These are phyloP conservation scores for Discostella pseudostelligera DNA, from an alignment of 108 stramenopile species.

Conservation along the genomic window DNA sequence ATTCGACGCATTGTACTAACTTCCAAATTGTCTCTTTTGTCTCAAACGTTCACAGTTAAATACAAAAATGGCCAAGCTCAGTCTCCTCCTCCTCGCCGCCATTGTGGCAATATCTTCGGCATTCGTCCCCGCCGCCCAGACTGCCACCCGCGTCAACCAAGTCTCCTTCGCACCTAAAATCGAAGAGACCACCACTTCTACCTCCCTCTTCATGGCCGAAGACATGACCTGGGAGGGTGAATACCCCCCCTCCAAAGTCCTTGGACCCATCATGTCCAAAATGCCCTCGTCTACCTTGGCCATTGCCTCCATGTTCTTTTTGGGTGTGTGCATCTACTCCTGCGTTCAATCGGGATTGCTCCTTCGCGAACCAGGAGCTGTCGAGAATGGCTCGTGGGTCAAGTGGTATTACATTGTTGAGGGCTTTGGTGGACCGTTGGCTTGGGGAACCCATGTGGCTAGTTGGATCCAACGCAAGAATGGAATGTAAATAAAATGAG, in stretches of 20 bases:
- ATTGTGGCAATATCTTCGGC: conserved; percentile 72
- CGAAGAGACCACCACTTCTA: conserved; percentile 23
- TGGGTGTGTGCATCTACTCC: conserved; percentile 69
- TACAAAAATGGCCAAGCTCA: conserved; percentile 49
- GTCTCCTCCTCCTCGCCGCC: conserved; percentile 71
- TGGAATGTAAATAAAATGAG: conserved; percentile 74
- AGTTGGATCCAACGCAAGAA: conserved; percentile 94
- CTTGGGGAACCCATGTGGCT: conserved; percentile 92
- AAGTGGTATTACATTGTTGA: conserved; percentile 90
- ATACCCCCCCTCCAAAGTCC: conserved; percentile 91
- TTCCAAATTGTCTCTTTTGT: conserved; percentile 2
- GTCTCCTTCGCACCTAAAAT: conserved; percentile 39
- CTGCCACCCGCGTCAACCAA: conserved; percentile 32
- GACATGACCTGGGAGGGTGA: conserved; percentile 92
- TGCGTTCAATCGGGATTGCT: conserved; percentile 63
- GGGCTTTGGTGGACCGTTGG: conserved; percentile 82
- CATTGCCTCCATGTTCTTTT: conserved; percentile 64
- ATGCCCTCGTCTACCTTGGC: conserved; percentile 89
- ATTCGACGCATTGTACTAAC: not conserved
- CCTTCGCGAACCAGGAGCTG: conserved; percentile 82
- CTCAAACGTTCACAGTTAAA: not conserved
- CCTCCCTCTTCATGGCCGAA: conserved; percentile 67
- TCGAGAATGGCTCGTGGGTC: conserved; percentile 85
- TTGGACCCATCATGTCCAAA: conserved; percentile 94
- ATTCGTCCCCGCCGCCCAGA: conserved; percentile 60